phyloP scores from a whole-genome alignment of 129 eudicot genomes.

The Saussurea involucrata region DNA sequence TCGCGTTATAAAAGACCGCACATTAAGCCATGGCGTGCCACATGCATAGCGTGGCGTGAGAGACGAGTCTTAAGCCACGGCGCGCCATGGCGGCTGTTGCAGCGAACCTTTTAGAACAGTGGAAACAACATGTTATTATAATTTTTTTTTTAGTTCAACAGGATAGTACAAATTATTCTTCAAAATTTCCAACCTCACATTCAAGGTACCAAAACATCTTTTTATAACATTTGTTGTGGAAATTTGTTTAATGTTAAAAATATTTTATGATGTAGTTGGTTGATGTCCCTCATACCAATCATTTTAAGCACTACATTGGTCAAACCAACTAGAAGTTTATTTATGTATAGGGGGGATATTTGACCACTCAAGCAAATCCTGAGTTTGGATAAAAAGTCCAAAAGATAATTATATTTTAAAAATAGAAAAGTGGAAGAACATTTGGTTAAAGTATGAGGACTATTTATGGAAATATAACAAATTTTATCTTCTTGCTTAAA shows the following conservation, averaged over 20 bases:
- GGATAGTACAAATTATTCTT: too few relatives aligned
- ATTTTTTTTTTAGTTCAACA: too few relatives aligned
- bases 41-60: too few relatives aligned
- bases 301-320: not conserved
- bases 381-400: not conserved
- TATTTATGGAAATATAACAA: conserved; percentile 2
- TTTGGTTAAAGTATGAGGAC: conserved; percentile 11
- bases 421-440: conserved; percentile 5
- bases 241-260: not conserved
- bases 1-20: too few relatives aligned
- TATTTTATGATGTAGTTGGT: not conserved
- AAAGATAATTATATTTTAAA: not conserved
- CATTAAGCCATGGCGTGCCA: too few relatives aligned
- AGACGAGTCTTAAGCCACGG: too few relatives aligned
- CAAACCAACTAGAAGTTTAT: not conserved
- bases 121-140: too few relatives aligned
- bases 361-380: conserved; percentile 5
- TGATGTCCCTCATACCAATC: not conserved
- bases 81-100: too few relatives aligned
- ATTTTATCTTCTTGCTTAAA: conserved; percentile 10
- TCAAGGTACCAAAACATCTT: not conserved
- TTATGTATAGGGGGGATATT: not conserved
- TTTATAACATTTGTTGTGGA: not conserved
- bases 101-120: too few relatives aligned
- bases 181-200: too few relatives aligned